These are phyloP conservation scores for Penicillium sp. DNA, from an alignment of 2,329 filamentous ascomycete species.

Conservation along the genomic window DNA sequence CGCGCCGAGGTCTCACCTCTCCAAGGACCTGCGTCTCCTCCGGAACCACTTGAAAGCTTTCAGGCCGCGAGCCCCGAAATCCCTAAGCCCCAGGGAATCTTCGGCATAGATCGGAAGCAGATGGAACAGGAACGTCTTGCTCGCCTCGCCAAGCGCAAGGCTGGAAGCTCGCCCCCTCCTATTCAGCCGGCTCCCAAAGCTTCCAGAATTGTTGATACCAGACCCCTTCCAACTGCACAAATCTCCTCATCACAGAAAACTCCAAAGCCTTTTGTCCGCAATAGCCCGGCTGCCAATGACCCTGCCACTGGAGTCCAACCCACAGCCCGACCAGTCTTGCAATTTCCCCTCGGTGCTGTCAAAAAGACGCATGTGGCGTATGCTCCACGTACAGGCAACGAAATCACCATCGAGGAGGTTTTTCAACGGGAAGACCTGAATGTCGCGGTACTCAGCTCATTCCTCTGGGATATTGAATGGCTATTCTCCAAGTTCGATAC, in stretches of 20 bases:
- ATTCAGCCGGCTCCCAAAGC: conserved; percentile 28
- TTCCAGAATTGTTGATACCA: conserved; percentile 12
- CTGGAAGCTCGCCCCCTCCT: conserved; percentile 39
- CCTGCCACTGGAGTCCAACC: conserved; percentile 6
- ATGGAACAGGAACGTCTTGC: conserved; percentile 86
- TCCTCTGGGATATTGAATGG: conserved; percentile 83
- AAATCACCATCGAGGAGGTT: conserved; percentile 87
- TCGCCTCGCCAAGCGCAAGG: conserved; percentile 63
- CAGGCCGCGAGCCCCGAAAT: background rate
- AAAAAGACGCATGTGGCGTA: conserved; percentile 79
- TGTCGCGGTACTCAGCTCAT: conserved; percentile 82
- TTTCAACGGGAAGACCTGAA: conserved; percentile 71
- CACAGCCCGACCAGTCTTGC: conserved; percentile 28
- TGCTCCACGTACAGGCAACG: conserved; percentile 62
- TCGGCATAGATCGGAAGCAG: conserved; percentile 70
- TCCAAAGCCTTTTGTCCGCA: background rate
- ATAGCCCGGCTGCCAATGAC: conserved; percentile 5
- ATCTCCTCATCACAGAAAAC: background rate
- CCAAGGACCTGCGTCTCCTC: background rate
- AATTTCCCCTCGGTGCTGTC: conserved; percentile 65
- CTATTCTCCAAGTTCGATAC: conserved; percentile 69
- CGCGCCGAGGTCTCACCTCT: conserved; percentile 4
- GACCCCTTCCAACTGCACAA: background rate
- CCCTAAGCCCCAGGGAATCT: conserved; percentile 35
- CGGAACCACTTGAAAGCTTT: background rate